Evolutionary conservation across 1,284 basidiomycete species (phyloP).

Genomic region (Bjerkandera adusta): DNA sequence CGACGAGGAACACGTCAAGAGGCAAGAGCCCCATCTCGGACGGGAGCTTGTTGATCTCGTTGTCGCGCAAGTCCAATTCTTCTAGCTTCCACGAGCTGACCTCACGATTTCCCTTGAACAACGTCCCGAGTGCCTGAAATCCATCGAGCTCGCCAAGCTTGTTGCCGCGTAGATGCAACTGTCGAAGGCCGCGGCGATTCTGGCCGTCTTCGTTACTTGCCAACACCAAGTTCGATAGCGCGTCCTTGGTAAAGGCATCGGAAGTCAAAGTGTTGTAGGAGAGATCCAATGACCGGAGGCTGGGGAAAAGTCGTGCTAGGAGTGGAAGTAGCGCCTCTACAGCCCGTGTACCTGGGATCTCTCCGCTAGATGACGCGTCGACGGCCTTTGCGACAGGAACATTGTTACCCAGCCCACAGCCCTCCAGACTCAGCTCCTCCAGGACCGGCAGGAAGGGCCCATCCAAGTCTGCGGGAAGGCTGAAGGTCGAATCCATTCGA

Average conservation of each 20-base stretch:
- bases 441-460: constrained; percentile 54
- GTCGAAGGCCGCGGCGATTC: constrained; percentile 48
- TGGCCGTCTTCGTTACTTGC: constrained; percentile 12
- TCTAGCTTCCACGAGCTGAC: constrained; percentile 70
- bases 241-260: constrained; percentile 43
- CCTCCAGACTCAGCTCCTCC: constrained; percentile 70
- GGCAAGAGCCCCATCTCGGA: constrained; percentile 70
- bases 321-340: constrained; percentile 55
- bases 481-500: constrained; percentile 61
- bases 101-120: constrained; percentile 61
- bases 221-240: constrained; percentile 49
- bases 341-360: constrained; percentile 37
- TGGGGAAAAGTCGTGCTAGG: constrained; percentile 64
- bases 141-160: constrained; percentile 57
- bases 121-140: constrained; percentile 53
- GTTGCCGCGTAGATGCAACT: constrained; percentile 68
- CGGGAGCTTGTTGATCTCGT: constrained; percentile 67
- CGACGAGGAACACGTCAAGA: constrained; percentile 75
- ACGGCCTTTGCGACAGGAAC: constrained; percentile 41
- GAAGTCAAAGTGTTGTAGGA: constrained; percentile 70
- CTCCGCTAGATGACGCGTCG: constrained; percentile 25
- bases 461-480: constrained; percentile 41
- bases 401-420: constrained; percentile 61
- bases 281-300: constrained; percentile 62
- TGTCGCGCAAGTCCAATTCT: constrained; percentile 77